phyloP scores from a whole-genome alignment of 2,329 filamentous ascomycete species.

The Aspergillus calidoustus region DNA sequence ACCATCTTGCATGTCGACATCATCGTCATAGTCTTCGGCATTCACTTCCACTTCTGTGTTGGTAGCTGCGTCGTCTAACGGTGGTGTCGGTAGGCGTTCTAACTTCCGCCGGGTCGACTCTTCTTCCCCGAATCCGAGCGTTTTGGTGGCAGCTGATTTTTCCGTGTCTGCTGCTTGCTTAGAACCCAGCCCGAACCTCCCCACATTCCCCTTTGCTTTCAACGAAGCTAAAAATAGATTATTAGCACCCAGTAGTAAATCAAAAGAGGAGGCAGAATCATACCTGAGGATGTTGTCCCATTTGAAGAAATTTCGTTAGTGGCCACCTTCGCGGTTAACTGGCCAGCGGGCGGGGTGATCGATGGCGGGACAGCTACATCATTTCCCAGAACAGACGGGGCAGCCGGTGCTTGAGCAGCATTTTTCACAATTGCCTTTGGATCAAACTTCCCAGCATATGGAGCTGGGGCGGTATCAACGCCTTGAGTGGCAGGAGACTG shows the following conservation, averaged over 20 bases:
- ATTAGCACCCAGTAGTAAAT: constrained; percentile 8
- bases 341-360: constrained; percentile 48
- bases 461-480: constrained; percentile 55
- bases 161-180: constrained; percentile 69
- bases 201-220: constrained; percentile 74
- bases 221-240: constrained; percentile 51
- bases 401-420: constrained; percentile 63
- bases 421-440: constrained; percentile 86
- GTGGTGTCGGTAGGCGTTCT: constrained; percentile 81
- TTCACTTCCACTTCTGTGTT: constrained; percentile 55
- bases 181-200: constrained; percentile 78
- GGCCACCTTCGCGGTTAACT: constrained; percentile 42
- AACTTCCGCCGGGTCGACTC: constrained; percentile 85
- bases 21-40: constrained; percentile 73
- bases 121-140: constrained; percentile 85
- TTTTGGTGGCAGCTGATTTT: constrained; percentile 71
- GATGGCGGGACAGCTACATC: constrained; percentile 58
- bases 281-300: constrained; percentile 49
- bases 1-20: constrained; percentile 75
- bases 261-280: constrained; percentile 16
- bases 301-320: constrained; percentile 50
- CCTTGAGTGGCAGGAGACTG: constrained; percentile 56
- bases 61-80: constrained; percentile 64
- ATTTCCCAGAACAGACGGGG: constrained; percentile 59
- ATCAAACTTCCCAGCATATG: constrained; percentile 81